A percentile compares a stretch with the other conserved stretches of the same genome.
phyloP scores from a whole-genome alignment of 169 alveolate species.

The Perkinsus marinus region DNA sequence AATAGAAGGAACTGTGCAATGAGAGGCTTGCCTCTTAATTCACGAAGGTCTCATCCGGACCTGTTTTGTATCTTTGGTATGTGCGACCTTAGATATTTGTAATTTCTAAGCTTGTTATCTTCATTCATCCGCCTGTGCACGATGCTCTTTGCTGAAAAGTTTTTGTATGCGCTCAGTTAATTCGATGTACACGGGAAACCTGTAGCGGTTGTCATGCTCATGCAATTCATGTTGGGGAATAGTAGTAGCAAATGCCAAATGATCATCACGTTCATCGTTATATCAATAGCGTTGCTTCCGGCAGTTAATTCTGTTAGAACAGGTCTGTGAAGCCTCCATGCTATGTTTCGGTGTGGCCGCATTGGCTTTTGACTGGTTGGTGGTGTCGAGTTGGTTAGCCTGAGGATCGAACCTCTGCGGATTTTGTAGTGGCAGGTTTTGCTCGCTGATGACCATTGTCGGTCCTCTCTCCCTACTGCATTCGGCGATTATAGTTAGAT shows the following conservation, averaged over 20 bases:
- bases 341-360: not conserved
- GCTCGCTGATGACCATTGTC: not conserved
- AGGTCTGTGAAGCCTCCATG: not conserved
- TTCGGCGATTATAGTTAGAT: conserved; percentile 19
- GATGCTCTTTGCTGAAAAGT: not conserved
- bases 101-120: not conserved
- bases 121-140: not conserved
- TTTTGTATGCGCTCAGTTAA: not conserved
- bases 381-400: not conserved
- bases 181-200: too few species aligned
- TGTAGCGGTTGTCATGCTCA: too few species aligned
- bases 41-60: not conserved
- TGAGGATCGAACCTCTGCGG: not conserved
- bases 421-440: not conserved
- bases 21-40: not conserved
- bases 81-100: not conserved
- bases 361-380: not conserved
- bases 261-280: too few species aligned
- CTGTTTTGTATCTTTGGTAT: not conserved
- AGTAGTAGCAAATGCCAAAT: too few species aligned
- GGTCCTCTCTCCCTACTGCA: conserved; percentile 12
- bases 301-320: too few species aligned
- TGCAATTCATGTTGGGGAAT: too few species aligned
- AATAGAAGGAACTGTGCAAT: not conserved
- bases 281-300: too few species aligned